Evolutionary conservation across 2,329 filamentous ascomycete genomes (phyloP).

Genomic region (Pestalotiopsis sp.): DNA sequence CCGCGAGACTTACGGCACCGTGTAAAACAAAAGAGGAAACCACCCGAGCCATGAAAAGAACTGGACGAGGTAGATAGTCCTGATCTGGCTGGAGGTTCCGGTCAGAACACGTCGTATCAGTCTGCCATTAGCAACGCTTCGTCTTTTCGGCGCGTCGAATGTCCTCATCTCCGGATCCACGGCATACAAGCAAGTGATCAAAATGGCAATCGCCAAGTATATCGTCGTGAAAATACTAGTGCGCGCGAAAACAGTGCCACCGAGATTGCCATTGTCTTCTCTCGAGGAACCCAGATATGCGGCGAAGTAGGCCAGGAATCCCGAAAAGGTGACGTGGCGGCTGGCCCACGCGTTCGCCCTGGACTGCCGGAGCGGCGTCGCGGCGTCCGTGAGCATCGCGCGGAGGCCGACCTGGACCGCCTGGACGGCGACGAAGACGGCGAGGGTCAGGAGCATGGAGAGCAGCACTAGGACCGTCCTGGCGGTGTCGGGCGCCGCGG

Average conservation of each 20-base stretch:
- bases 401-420: constrained; percentile 4
- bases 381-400: background rate
- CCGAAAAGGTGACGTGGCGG: background rate
- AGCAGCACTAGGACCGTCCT: background rate
- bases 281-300: background rate
- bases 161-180: background rate
- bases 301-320: background rate
- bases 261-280: too few relatives aligned
- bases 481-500: background rate
- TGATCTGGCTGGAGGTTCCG: background rate
- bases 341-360: constrained; percentile 3
- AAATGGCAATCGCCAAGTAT: background rate
- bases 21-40: constrained; percentile 5
- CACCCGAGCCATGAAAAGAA: constrained; percentile 3
- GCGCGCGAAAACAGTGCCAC: background rate
- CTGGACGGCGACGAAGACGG: constrained; percentile 2
- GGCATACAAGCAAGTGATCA: background rate
- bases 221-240: background rate
- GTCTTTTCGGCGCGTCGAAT: background rate
- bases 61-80: background rate
- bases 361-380: background rate
- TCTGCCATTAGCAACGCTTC: background rate
- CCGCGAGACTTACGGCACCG: background rate
- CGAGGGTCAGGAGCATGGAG: background rate
- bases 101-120: background rate